Percentiles rank a stretch among this genome's conserved stretches.
Evolutionary conservation across 331 rosid species (phyloP).

Genomic region (Acacia pycnantha): DNA sequence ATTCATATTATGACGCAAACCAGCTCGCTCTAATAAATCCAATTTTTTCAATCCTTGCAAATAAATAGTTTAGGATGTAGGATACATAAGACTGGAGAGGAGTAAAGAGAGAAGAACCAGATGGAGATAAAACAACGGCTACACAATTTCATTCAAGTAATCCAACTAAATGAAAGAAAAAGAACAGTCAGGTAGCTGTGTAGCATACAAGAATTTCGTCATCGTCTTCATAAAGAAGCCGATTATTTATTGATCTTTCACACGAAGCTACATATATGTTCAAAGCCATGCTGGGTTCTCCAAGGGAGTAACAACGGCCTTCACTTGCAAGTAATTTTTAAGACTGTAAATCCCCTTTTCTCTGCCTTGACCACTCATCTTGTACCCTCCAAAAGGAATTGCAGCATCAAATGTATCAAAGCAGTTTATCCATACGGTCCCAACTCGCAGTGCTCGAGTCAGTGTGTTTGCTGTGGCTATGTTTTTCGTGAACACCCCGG

Average conservation of each 20-base stretch:
- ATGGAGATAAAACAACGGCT: neutral
- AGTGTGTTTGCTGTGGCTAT: constrained; percentile 72
- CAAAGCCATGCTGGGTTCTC: constrained; percentile 87
- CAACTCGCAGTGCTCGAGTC: constrained; percentile 68
- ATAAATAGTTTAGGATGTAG: neutral
- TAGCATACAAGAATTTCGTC: constrained; percentile 21
- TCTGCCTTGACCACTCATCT: constrained; percentile 92
- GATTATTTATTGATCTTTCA: constrained; percentile 37
- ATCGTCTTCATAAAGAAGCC: constrained; percentile 7
- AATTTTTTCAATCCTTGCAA: neutral
- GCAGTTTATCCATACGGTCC: constrained; percentile 82
- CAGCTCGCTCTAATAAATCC: neutral
- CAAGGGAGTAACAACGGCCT: constrained; percentile 80
- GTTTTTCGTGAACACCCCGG: constrained; percentile 75
- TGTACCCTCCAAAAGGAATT: constrained; percentile 92
- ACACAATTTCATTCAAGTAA: neutral
- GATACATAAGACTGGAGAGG: neutral
- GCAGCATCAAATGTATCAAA: constrained; percentile 81
- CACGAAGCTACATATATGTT: neutral
- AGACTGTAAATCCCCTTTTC: constrained; percentile 87
- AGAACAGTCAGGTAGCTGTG: neutral
- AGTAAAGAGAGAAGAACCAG: neutral
- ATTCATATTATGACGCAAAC: neutral
- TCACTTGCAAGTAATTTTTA: constrained; percentile 83
- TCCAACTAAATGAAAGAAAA: neutral